Base-by-base conservation (phyloP, 176 grass and related monocot genomes). In the Hordeum vulgare region DNA sequence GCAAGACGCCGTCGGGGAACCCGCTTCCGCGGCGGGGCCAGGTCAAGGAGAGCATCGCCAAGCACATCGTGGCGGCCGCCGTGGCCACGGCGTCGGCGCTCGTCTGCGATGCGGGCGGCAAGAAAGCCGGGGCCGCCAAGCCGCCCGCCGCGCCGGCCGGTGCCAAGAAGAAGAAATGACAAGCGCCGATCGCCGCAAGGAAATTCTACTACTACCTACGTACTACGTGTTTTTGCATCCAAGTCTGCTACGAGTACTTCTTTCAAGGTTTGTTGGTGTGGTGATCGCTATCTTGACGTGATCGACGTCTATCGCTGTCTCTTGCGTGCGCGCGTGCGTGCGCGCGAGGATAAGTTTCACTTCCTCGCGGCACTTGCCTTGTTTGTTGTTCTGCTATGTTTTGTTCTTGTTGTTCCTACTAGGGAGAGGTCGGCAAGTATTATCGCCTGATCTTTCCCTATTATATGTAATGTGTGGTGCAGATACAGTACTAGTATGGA, bases 1-100 rank as follows among this genome's bases (percentile, higher is more conserved):
- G 44, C 81, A 85, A 80, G 84, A 71, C 65, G 62, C 71, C 91
- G 26, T 59, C 83, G 5, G 90, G 88, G 51, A 94, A 89, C 82
- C 92, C 89, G 35, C 81, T 70, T 82, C 92, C 88, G 6, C 82
- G 85, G 80, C 76, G 94, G 61, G 94, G 94, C 12, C 83, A 92
- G 69, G 78, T 97, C 67, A 97, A 90, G 88, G 77, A 80, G 68
- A 82, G 21, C 29, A 94, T 97, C 61, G 37, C 49, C 34, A 90
- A 37, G 68, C 68, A 88, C 15, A 35, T 97, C 45, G 10, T 60
- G 34, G 61, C 49, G 1, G 74, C 66, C 26, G 64, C 66, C 26
- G 63, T 36, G 40, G 88, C 85, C 24, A 27, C 85, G 20, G 84
- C 31, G 0, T 76, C 80, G 12, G 42, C 2, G 61, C 66, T 57